phyloP scores from a whole-genome alignment of 106 monocot genomes.

The Cymbidium sinense region DNA sequence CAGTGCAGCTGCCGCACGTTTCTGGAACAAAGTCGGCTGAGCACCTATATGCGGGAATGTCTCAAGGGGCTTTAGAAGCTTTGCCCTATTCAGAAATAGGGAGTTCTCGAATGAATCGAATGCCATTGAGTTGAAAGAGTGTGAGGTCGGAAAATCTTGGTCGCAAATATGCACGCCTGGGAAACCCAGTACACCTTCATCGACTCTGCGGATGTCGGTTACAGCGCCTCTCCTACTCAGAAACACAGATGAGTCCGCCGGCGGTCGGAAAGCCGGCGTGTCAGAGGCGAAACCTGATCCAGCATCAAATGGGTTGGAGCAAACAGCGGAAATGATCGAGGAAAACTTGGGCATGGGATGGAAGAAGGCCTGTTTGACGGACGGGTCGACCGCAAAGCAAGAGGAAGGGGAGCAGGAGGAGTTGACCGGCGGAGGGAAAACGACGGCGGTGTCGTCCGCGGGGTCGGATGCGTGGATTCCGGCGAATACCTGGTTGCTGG shows the following conservation, averaged over 20 bases:
- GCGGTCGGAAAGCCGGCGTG: not conserved
- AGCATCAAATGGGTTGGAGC: conserved; percentile 16
- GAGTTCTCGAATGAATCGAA: conserved; percentile 23
- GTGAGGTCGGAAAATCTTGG: conserved; percentile 3
- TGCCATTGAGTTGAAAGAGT: conserved; percentile 3
- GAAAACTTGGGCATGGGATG: not conserved
- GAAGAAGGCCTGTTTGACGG: conserved; percentile 7
- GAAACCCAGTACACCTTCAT: not conserved
- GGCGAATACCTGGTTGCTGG: not conserved
- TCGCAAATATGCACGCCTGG: not conserved
- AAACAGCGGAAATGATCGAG: conserved; percentile 10
- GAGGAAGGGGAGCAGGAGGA: conserved; percentile 8
- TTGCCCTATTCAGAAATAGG: conserved; percentile 23
- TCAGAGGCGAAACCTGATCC: conserved; percentile 2
- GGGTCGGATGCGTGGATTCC: not conserved
- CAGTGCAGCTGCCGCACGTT: conserved; percentile 47
- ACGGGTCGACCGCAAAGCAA: not conserved
- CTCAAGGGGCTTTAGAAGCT: conserved; percentile 61
- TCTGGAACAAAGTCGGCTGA: conserved; percentile 90
- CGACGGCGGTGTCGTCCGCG: not conserved
- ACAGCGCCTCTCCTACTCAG: not conserved
- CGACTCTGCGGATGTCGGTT: not conserved
- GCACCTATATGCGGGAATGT: conserved; percentile 59
- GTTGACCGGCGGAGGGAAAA: conserved; percentile 4
- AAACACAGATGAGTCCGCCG: conserved; percentile 7